phyloP scores from a whole-genome alignment of 352 stramenopile species.

The Elongisporangium prolatum region DNA sequence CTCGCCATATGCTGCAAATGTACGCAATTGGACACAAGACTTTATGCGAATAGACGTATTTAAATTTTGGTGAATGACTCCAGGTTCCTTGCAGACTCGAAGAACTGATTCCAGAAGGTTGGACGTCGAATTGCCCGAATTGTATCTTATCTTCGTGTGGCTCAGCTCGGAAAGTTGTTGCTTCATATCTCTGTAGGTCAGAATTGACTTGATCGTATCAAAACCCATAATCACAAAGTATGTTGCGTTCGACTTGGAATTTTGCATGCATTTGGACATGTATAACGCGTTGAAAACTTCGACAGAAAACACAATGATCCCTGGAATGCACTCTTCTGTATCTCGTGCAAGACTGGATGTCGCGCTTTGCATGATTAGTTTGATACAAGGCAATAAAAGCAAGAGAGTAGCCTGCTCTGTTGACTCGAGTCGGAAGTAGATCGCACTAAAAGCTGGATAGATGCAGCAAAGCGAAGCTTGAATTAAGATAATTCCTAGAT shows the following conservation, averaged over 20 bases:
- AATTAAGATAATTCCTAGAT: conserved; percentile 7
- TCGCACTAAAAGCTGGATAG: conserved; percentile 13
- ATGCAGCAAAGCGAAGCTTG: conserved; percentile 9
- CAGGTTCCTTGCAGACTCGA: no score
- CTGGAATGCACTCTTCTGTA: conserved; percentile 17
- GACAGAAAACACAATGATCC: conserved; percentile 17
- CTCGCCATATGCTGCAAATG: no score
- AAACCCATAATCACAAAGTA: conserved; percentile 9
- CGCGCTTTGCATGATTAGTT: conserved; percentile 19
- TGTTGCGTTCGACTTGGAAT: conserved; percentile 11
- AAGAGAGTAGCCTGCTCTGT: conserved; percentile 3
- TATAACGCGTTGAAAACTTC: conserved; percentile 28
- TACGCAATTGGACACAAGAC: no score
- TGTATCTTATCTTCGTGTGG: no score
- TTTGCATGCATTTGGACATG: conserved; percentile 27
- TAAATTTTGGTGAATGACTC: no score
- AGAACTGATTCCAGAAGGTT: no score
- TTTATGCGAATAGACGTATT: no score
- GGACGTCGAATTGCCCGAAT: no score
- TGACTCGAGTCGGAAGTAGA: conserved; percentile 2
- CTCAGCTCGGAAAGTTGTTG: no score
- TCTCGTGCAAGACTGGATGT: conserved; percentile 6
- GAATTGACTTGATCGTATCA: neutral
- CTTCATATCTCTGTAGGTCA: no score
- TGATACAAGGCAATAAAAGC: conserved; percentile 9